Percentiles rank a stretch among this genome's conserved stretches.
Conservation (phyloP, 116 monocot species). For the Zostera marina region DNA sequence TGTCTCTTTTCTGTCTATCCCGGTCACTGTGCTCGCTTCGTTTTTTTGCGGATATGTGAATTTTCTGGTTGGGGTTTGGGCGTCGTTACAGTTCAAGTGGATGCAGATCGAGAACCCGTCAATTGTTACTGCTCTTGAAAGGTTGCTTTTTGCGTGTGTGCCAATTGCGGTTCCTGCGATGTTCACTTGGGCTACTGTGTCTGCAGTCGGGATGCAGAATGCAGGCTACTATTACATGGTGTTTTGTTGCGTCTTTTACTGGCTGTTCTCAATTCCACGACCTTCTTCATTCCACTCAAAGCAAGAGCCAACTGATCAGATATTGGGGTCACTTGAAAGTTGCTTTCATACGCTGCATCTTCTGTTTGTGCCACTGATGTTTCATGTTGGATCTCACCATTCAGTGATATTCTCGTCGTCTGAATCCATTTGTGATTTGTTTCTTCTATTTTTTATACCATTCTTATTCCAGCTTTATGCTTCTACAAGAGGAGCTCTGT, state of each 20-base stretch:
- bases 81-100: constrained; percentile 78
- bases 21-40: constrained; percentile 40
- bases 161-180: constrained; percentile 54
- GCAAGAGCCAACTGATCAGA: constrained; percentile 24
- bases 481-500: constrained; percentile 67
- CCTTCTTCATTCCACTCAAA: constrained; percentile 40
- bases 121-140: constrained; percentile 49
- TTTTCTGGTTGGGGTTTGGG: constrained; percentile 82
- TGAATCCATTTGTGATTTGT: constrained; percentile 44
- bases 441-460: constrained; percentile 81
- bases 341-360: constrained; percentile 83
- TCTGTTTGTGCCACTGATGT: constrained; percentile 54
- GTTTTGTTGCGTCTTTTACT: constrained; percentile 62
- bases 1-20: constrained; percentile 23
- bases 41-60: constrained; percentile 49
- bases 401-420: constrained; percentile 49
- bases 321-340: constrained; percentile 62
- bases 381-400: constrained; percentile 61
- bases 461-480: constrained; percentile 89
- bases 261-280: constrained; percentile 77
- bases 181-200: constrained; percentile 70
- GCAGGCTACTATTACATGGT: constrained; percentile 54
- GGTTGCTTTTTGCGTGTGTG: constrained; percentile 72
- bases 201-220: constrained; percentile 56
- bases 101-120: constrained; percentile 75